Percentiles rank a stretch among this genome's conserved stretches.
phyloP scores from a whole-genome alignment of 768 basidiomycete species.

The Paxillus rubicundulus region DNA sequence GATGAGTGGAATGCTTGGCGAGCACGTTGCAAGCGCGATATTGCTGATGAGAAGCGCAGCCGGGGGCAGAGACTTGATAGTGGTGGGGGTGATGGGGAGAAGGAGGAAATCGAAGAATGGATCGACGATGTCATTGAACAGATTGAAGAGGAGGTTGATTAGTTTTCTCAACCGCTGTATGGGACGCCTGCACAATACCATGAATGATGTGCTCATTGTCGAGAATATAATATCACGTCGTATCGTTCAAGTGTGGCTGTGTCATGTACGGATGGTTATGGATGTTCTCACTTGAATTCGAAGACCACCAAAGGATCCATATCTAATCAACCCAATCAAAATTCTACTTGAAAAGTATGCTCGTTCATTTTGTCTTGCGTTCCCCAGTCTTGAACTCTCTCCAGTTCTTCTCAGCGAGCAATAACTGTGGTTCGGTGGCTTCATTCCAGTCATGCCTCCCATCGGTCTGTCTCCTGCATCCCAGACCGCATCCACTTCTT shows the following conservation, averaged over 20 bases:
- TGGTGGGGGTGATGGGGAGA: conserved; percentile 51
- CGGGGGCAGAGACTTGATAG: conserved; percentile 33
- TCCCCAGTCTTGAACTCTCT: too few relatives aligned
- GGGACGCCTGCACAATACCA: too few relatives aligned
- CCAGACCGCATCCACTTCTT: conserved; percentile 38
- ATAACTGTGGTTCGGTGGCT: conserved; percentile 1
- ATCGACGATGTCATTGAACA: conserved; percentile 92
- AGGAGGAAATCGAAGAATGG: conserved; percentile 93
- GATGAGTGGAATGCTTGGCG: conserved; percentile 99
- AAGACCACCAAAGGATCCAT: not conserved
- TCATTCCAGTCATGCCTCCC: conserved; percentile 21
- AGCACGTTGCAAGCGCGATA: conserved; percentile 59
- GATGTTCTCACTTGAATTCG: too few relatives aligned
- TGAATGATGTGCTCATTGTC: not conserved
- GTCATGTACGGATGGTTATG: not conserved
- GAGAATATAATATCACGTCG: not conserved
- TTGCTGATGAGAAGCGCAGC: conserved; percentile 53
- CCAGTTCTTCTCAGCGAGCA: not conserved
- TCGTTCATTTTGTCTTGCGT: not conserved
- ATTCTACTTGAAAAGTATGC: not conserved
- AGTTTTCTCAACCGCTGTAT: conserved; percentile 1
- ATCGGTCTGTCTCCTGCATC: conserved; percentile 31
- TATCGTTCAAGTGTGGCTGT: conserved; percentile 22
- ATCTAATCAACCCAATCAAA: conserved; percentile 21
- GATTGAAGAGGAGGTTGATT: conserved; percentile 76